A percentile compares a stretch with the other conserved stretches of the same genome.
phyloP scores from a whole-genome alignment of 2,329 filamentous ascomycete genomes.

The Penicillium nordicum region DNA sequence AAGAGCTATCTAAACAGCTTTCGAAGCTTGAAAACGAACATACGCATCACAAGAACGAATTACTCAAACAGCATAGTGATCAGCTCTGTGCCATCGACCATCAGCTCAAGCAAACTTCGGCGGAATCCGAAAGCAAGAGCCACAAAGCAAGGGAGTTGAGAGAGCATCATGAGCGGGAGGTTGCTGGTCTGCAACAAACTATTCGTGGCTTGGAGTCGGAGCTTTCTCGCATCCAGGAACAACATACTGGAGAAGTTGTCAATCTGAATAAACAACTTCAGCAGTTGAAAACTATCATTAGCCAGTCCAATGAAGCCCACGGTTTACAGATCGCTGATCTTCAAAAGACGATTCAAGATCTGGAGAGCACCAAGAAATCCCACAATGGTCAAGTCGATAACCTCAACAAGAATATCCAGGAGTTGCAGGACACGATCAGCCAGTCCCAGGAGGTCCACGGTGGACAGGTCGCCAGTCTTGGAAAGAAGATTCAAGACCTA shows the following conservation, averaged over 20 bases:
- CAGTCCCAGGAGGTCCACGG: slow-evolving; percentile 56
- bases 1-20: slow-evolving; percentile 54
- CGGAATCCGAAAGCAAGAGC: slow-evolving; percentile 41
- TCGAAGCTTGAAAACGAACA: slow-evolving; percentile 46
- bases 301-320: slow-evolving; percentile 57
- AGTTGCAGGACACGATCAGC: slow-evolving; percentile 52
- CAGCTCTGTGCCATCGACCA: slow-evolving; percentile 49
- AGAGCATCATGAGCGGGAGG: slow-evolving; percentile 56
- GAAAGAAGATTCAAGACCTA: slow-evolving; percentile 52
- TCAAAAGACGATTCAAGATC: slow-evolving; percentile 55
- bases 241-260: slow-evolving; percentile 54
- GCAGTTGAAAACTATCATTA: slow-evolving; percentile 50
- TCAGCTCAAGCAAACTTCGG: slow-evolving; percentile 45
- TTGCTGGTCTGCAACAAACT: slow-evolving; percentile 60
- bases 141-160: slow-evolving; percentile 28
- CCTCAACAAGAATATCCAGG: slow-evolving; percentile 51
- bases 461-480: slow-evolving; percentile 35
- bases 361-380: slow-evolving; percentile 50
- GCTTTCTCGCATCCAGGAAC: slow-evolving; percentile 48
- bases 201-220: slow-evolving; percentile 57
- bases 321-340: slow-evolving; percentile 62
- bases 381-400: slow-evolving; percentile 57
- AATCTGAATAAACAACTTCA: slow-evolving; percentile 58
- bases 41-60: slow-evolving; percentile 40
- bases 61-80: slow-evolving; percentile 44